A percentile compares a stretch with the other conserved stretches of the same genome.
Evolutionary conservation across 2,329 filamentous ascomycete genomes (phyloP).

Genomic region (Penicillium sp.): DNA sequence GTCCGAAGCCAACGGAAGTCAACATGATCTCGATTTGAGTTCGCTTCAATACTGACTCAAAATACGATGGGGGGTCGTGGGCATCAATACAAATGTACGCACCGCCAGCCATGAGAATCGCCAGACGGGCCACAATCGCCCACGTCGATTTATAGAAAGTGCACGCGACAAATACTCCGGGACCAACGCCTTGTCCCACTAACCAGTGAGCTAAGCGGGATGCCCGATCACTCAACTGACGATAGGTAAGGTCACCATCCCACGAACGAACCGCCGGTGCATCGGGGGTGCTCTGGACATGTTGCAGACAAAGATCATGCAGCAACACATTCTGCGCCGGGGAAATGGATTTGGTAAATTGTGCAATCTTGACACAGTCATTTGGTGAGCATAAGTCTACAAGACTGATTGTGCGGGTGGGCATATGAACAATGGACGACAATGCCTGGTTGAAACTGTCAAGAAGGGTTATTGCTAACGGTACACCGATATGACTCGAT

Average conservation of each 20-base stretch:
- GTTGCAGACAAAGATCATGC: constrained; percentile 16
- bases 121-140: constrained; percentile 20
- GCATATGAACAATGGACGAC: neutral
- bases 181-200: constrained; percentile 12
- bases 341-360: neutral
- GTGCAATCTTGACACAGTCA: neutral
- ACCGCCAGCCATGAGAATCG: constrained; percentile 18
- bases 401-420: neutral
- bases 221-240: constrained; percentile 7
- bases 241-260: constrained; percentile 19
- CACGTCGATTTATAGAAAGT: constrained; percentile 21
- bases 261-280: constrained; percentile 17
- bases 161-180: constrained; percentile 13
- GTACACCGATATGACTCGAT: neutral
- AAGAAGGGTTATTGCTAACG: neutral
- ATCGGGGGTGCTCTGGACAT: constrained; percentile 9
- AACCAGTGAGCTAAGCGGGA: constrained; percentile 16
- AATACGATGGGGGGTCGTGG: constrained; percentile 33
- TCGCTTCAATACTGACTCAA: neutral
- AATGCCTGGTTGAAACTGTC: neutral
- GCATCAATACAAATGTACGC: constrained; percentile 72
- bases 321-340: constrained; percentile 9
- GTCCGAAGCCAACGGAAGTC: neutral
- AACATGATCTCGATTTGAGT: neutral
- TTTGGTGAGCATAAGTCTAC: neutral